These are phyloP conservation scores for Babesia divergens DNA, from an alignment of 169 alveolate genomes.

Conservation along the genomic window DNA sequence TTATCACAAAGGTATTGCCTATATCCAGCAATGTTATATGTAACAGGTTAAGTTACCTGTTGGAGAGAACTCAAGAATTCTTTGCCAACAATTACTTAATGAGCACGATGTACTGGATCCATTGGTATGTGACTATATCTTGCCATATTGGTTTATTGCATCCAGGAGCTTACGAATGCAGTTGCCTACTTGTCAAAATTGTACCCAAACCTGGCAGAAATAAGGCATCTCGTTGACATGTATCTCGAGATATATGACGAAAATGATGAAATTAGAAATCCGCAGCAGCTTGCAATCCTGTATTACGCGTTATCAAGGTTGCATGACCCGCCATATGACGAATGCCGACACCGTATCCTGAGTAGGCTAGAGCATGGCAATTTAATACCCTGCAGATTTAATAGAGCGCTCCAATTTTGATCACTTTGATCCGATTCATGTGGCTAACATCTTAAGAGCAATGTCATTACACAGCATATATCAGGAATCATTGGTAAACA, in stretches of 20 bases:
- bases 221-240: not conserved
- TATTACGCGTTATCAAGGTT: constrained; percentile 9
- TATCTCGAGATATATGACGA: not conserved
- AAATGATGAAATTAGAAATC: constrained; percentile 5
- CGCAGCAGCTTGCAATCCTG: constrained; percentile 12
- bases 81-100: not conserved
- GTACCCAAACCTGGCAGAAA: not conserved
- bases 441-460: constrained; percentile 14
- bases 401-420: not conserved
- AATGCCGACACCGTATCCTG: not conserved
- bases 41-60: not conserved
- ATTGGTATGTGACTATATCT: not conserved
- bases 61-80: not conserved
- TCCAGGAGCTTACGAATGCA: constrained; percentile 5
- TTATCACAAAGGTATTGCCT: constrained; percentile 24
- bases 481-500: not conserved
- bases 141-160: too few relatives aligned
- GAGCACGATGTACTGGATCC: not conserved
- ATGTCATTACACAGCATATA: not conserved
- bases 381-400: not conserved
- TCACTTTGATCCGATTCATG: constrained; percentile 18
- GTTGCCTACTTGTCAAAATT: constrained; percentile 5
- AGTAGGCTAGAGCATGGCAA: not conserved
- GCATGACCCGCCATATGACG: not conserved
- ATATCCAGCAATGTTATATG: too few relatives aligned